Base-by-base conservation (phyloP, 78 protist species). In the Capsaspora owczarzaki region DNA sequence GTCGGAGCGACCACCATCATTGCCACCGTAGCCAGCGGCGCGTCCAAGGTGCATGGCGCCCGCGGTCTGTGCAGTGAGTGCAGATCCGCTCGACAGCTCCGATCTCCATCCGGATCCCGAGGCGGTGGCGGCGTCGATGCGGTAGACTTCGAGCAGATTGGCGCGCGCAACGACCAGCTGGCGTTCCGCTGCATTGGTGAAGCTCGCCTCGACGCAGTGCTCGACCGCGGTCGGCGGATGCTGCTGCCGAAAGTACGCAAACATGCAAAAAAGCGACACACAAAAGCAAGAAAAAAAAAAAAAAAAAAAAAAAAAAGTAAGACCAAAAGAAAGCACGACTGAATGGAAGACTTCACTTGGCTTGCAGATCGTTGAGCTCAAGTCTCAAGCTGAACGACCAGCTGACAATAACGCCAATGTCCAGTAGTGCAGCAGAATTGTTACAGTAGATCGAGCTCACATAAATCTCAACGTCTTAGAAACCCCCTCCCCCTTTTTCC, bases 221-320 rank as follows among this genome's bases (percentile, higher is more conserved):
- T 66, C 23, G 33, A 66, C 74, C 27, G 74, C 37, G 22, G 74
- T 23, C 74, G 74, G 76, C 33, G 56, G 76, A 27, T 71, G 76
- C 70, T 10, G 19, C 25, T 61, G 42, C 70, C 70, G 8, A 20
- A 61, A 61, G 25, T 61, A 23, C 70, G 40, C 70, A 61, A 61
- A 61, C 10, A 16, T 20, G 16, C 56, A 49, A 49, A 10, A 49
- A 16, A 20, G 56, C 16, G 16, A 49, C 10, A 49, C 10, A 49
- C 10, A 49, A 49, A 49, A 49, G 16, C 10, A 49, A 49, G 16
- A 49, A 49, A 49, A 49, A 49, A 49, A 49, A 49, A 49, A 49
- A 49, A 49, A 49, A 49, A 49, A 49, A 49, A 49, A 49, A 10
- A 16, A 49, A 20, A 20, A 16, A 16, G 56, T 49, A 20, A 10